Base-by-base conservation (phyloP, 1,139 yeast genomes). In the Candida glucosophila region DNA sequence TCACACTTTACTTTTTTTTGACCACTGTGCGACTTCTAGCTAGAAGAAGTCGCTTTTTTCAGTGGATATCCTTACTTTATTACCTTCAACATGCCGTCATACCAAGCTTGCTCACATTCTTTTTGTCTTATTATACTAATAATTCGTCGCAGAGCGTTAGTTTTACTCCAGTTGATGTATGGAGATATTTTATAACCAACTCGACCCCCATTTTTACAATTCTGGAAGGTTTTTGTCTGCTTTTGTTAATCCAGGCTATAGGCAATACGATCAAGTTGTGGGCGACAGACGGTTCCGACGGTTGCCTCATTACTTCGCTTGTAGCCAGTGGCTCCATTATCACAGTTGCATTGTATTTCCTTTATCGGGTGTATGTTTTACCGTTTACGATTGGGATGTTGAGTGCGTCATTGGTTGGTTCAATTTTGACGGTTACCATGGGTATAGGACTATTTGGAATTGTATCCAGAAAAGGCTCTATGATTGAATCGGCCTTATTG, bases 201-300 rank as follows among this genome's bases (percentile, higher is more conserved):
- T 73, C 95, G 5, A 90, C 98, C 1, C 92, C 95, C 1, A 59
- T 82, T 24, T 88, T 90, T 52, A 82, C 96, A 2, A 66, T 86
- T 10, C 56, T 86, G 29, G 98, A 90, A 56, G 98, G 98, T 1
- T 79, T 90, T 42, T 90, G 96, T 54, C 77, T 95, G 0, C 67
- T 90, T 22, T 59, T 90, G 30, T 77, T 86, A 15, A 83, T 90
- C 34, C 98, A 90, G 54, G 86, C 95, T 6, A 68, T 82, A 21
- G 96, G 97, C 5, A 90, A 85, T 46, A 73, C 83, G 6, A 68
- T 83, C 29, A 67, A 72, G 34, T 79, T 90, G 80, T 56, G 85
- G 23, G 72, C 78, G n/a, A 60, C 65, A 19, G 59, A 66, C 38
- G 70, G 65, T 37, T 80, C 88, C 6, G 92, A 82, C 44, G 61